Evolutionary conservation across 257 asterid genomes (phyloP).

Genomic region (Linaria vulgaris): DNA sequence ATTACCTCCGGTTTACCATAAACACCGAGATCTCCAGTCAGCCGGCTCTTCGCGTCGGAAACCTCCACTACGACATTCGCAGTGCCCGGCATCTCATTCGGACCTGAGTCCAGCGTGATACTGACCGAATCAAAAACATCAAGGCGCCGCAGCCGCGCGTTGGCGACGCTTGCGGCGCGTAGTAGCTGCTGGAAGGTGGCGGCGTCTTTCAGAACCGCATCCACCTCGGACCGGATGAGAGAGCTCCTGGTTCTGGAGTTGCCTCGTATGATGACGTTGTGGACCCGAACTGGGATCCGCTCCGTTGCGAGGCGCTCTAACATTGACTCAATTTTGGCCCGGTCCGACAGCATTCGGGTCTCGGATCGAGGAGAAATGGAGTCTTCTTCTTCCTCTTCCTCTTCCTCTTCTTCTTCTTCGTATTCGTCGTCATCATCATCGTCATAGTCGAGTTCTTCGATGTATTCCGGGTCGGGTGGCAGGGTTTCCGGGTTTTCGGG

Average conservation of each 20-base stretch:
- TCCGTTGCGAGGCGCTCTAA: constrained; percentile 60
- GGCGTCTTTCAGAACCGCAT: constrained; percentile 51
- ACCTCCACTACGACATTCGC: constrained; percentile 80
- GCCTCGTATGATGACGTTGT: constrained; percentile 81
- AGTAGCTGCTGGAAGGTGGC: constrained; percentile 71
- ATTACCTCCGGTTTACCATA: constrained; percentile 86
- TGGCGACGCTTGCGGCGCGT: constrained; percentile 57
- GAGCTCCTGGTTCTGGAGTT: constrained; percentile 70
- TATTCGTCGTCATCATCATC: constrained; percentile 32
- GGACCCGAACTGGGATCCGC: constrained; percentile 73
- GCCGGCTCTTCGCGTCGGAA: constrained; percentile 53
- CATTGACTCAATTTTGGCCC: constrained; percentile 50
- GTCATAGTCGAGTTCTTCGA: constrained; percentile 41
- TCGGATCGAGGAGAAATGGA: constrained; percentile 29
- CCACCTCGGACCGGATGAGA: constrained; percentile 66
- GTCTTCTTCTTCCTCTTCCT: constrained; percentile 36
- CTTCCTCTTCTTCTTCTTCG: constrained; percentile 39
- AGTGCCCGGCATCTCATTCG: constrained; percentile 89
- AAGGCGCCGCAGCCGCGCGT: constrained; percentile 54
- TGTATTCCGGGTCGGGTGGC: constrained; percentile 19
- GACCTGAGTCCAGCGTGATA: constrained; percentile 81
- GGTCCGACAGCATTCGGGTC: constrained; percentile 47
- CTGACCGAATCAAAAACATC: constrained; percentile 77
- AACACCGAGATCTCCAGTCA: constrained; percentile 72
- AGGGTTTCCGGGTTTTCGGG: constrained; percentile 15